These are phyloP conservation scores for Mallotus repandus DNA, from an alignment of 441 rosid genomes.

Conservation along the genomic window DNA sequence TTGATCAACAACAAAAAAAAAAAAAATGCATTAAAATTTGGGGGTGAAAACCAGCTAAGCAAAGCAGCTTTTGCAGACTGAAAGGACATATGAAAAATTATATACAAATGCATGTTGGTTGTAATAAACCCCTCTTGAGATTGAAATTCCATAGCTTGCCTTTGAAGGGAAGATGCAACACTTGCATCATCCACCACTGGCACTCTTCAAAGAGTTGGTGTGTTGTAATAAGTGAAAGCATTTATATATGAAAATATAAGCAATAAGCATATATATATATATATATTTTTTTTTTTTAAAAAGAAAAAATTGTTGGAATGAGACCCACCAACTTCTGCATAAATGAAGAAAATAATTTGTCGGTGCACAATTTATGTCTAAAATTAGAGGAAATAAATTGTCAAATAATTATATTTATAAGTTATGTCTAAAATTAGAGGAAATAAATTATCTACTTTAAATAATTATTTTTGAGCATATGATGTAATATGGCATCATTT, in stretches of 20 bases:
- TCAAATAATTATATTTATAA: no score
- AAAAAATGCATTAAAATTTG: no score
- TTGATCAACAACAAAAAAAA: no score
- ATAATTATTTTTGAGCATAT: no score
- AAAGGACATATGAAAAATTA: background rate
- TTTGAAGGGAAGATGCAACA: slow-evolving; percentile 16
- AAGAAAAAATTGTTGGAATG: background rate
- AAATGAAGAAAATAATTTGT: background rate
- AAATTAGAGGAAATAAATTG: no score
- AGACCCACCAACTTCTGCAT: background rate
- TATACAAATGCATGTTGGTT: background rate
- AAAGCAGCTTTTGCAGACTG: background rate
- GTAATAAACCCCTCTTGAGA: background rate
- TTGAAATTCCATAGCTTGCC: slow-evolving; percentile 11
- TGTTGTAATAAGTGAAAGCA: background rate
- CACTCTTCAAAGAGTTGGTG: background rate
- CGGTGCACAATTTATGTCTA: no score
- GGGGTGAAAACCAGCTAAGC: background rate
- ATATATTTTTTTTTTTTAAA: no score
- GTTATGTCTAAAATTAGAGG: no score
- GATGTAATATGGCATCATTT: no score
- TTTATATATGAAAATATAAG: background rate
- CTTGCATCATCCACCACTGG: background rate
- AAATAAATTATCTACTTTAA: no score
- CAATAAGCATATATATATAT: background rate